Conservation (phyloP, 1,284 basidiomycete genomes). For the Cryptococcus sp. region DNA sequence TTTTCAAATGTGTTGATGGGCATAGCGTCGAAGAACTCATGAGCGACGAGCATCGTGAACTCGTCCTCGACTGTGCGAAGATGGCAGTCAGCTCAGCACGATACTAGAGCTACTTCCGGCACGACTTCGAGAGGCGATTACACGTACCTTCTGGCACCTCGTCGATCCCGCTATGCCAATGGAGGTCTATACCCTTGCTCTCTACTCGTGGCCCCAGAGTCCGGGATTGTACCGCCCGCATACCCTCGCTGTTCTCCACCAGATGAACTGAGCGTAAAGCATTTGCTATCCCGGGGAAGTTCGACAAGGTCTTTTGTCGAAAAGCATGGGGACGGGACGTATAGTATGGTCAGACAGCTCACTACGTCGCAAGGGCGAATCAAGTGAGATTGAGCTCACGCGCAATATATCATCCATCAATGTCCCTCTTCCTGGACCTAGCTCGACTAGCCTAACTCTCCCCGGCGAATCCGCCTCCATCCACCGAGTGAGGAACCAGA, state of each 20-base stretch:
- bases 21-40: conserved; percentile 97
- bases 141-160: conserved; percentile 60
- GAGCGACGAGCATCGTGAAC: conserved; percentile 88
- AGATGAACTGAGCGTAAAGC: conserved; percentile 66
- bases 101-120: not conserved
- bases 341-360: conserved; percentile 1
- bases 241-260: conserved; percentile 73
- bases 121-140: not conserved
- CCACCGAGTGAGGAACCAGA: conserved; percentile 87
- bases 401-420: conserved; percentile 88
- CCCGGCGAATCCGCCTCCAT: conserved; percentile 60
- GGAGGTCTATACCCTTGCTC: conserved; percentile 52
- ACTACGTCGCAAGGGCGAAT: not conserved
- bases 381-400: conserved; percentile 55
- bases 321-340: not conserved
- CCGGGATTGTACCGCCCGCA: conserved; percentile 67
- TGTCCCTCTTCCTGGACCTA: conserved; percentile 93
- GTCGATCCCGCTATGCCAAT: conserved; percentile 76
- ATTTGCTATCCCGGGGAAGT: conserved; percentile 60
- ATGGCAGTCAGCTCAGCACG: conserved; percentile 1
- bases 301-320: conserved; percentile 39
- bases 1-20: conserved; percentile 89
- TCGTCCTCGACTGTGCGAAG: conserved; percentile 48
- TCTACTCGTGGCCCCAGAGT: conserved; percentile 55
- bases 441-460: conserved; percentile 75